Evolutionary conservation across 768 basidiomycete genomes (phyloP), one percentile per base, ranked within the genome.

Genomic region (Ramaria sp.): DNA sequence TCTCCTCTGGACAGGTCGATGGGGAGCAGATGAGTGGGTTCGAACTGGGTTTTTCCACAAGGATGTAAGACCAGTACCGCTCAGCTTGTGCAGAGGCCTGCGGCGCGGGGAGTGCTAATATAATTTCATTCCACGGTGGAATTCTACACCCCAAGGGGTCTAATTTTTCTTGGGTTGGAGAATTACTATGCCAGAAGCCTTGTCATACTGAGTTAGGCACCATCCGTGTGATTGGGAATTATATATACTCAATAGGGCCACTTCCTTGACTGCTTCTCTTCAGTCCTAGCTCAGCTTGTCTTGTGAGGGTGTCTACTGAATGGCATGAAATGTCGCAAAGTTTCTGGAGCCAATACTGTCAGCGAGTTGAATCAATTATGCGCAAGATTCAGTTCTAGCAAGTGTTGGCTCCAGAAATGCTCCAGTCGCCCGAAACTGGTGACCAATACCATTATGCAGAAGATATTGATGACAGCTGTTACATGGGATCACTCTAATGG

Each of bases 1-100:
- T 32, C 43, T 55, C 24, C 12, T 47, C 13, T 55, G 53, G 53
- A 55, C 53, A 36, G 53, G 53, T 45, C 42, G 53, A 45, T 44
- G 53, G 42, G 47, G 53, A 43, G 15, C 28, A 3, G 45, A 55
- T 16, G 18, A 45, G 24, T 55, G 53, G 53, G 42, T 55, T 18
- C 27, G 30, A 5, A 18, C 15, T 13, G 53, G 53, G 3, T 34
- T 47, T n/a, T 48, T 55, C 28, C 1, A 55, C 36, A 22, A 44
- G 24, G 30, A 48, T 8, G 43, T n/a, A 5, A 32, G 15, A 18
- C 16, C n/a, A 30, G 44, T 55, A 18, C 53, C 43, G 24, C 3
- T 55, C 15, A 55, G 43, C 34, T 10, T 48, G 20, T 18, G 30
- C 12, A 24, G 44, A 47, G 45, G 42, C 42, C 20, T 55, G 15